These are phyloP conservation scores for Chenopodium album DNA, from an alignment of 148 eudicot species.

Conservation along the genomic window DNA sequence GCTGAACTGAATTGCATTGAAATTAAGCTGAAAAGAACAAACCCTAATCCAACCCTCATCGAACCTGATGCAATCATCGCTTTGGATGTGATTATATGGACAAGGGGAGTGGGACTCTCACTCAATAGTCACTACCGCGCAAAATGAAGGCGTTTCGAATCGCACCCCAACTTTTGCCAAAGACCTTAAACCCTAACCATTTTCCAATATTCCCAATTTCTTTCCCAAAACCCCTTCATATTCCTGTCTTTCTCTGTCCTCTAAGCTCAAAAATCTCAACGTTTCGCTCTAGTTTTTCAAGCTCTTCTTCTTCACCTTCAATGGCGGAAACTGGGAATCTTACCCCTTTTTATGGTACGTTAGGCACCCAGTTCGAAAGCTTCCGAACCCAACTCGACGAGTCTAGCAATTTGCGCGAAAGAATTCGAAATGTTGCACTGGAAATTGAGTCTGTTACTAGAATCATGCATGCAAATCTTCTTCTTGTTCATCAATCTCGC, in stretches of 20 bases:
- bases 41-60: too few species aligned
- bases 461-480: slow-evolving; percentile 69
- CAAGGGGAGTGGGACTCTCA: too few species aligned
- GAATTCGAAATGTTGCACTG: slow-evolving; percentile 53
- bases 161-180: slow-evolving; percentile 31
- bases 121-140: too few species aligned
- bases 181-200: slow-evolving; percentile 44
- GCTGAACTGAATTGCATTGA: too few species aligned
- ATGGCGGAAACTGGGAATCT: slow-evolving; percentile 44
- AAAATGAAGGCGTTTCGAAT: slow-evolving; percentile 56
- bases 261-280: slow-evolving; percentile 12
- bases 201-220: neutral
- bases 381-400: slow-evolving; percentile 64
- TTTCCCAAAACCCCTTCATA: slow-evolving; percentile 2
- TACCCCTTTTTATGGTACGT: slow-evolving; percentile 32
- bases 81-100: too few species aligned
- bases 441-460: slow-evolving; percentile 72
- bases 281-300: slow-evolving; percentile 16
- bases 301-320: slow-evolving; percentile 29
- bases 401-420: slow-evolving; percentile 62
- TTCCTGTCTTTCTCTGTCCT: slow-evolving; percentile 16
- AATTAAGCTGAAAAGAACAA: too few species aligned
- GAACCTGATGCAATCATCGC: too few species aligned
- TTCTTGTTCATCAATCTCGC: slow-evolving; percentile 83
- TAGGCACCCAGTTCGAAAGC: slow-evolving; percentile 67